These are phyloP conservation scores for Phytophthora pinifolia DNA, from an alignment of 352 stramenopile species.

Conservation along the genomic window DNA sequence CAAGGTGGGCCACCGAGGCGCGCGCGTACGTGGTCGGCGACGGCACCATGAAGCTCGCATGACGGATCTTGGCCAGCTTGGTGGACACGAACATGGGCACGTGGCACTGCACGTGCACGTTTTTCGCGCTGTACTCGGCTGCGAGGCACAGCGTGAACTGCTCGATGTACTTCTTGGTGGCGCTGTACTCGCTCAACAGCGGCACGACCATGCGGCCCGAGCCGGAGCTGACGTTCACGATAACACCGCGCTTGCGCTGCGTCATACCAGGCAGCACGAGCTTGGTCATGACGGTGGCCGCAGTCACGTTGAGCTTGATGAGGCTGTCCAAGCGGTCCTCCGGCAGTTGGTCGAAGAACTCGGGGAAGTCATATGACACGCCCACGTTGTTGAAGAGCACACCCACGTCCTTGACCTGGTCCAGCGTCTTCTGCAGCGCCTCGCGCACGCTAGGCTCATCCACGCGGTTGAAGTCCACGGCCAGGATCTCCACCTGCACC, in stretches of 20 bases:
- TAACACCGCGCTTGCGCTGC: conserved; percentile 92
- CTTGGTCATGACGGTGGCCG: conserved; percentile 82
- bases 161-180: conserved; percentile 98
- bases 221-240: conserved; percentile 98
- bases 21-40: conserved; percentile 90
- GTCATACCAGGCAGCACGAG: conserved; percentile 94
- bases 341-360: conserved; percentile 97
- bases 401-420: conserved; percentile 92
- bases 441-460: conserved; percentile 68
- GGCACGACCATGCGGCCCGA: conserved; percentile 95
- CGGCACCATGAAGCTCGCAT: conserved; percentile 93
- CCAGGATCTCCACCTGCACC: conserved; percentile 84
- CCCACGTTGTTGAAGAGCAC: conserved; percentile 99
- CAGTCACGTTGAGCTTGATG: conserved; percentile 88
- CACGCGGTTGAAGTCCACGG: conserved; percentile 95
- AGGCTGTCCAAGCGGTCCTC: conserved; percentile 92
- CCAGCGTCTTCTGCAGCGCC: conserved; percentile 51
- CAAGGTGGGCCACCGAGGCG: conserved; percentile 92
- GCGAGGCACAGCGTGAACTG: conserved; percentile 96
- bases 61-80: conserved; percentile 98
- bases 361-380: conserved; percentile 97
- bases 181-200: conserved; percentile 96
- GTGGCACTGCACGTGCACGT: conserved; percentile 96
- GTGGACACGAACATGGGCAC: conserved; percentile 99
- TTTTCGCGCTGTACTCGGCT: conserved; percentile 94